A percentile compares a stretch with the other conserved stretches of the same genome.
These are phyloP conservation scores for Xylariaceae sp. DNA, from an alignment of 2,329 filamentous ascomycete genomes.

Conservation along the genomic window DNA sequence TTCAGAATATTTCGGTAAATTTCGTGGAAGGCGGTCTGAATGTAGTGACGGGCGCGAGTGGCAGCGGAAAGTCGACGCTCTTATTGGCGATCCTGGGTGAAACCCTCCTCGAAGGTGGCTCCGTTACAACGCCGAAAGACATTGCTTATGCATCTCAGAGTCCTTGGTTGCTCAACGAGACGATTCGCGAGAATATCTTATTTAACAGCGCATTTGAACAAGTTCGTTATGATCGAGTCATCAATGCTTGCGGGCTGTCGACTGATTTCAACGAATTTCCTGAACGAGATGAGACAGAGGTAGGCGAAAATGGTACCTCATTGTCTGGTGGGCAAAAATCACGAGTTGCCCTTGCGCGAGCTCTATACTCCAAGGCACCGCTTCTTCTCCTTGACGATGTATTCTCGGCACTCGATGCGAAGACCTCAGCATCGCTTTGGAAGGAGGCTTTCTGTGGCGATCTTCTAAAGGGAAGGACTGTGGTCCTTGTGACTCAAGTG, in stretches of 20 bases:
- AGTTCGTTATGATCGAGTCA: slow-evolving; percentile 48
- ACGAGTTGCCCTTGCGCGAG: slow-evolving; percentile 51
- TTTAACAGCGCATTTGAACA: slow-evolving; percentile 49
- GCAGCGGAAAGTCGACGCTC: slow-evolving; percentile 54
- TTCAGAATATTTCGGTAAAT: slow-evolving; percentile 44
- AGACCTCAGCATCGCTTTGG: slow-evolving; percentile 53
- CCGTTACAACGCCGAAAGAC: slow-evolving; percentile 44
- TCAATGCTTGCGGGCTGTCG: slow-evolving; percentile 51
- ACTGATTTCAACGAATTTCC: slow-evolving; percentile 48
- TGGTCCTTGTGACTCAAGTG: slow-evolving; percentile 54
- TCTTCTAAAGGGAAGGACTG: slow-evolving; percentile 48
- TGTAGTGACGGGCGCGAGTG: slow-evolving; percentile 49
- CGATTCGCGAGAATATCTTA: slow-evolving; percentile 50
- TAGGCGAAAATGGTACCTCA: slow-evolving; percentile 52
- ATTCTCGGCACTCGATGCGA: slow-evolving; percentile 56
- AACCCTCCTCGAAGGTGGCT: slow-evolving; percentile 44
- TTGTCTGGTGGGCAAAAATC: slow-evolving; percentile 55
- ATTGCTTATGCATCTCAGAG: slow-evolving; percentile 55
- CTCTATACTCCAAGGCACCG: slow-evolving; percentile 52
- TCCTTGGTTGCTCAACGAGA: slow-evolving; percentile 54
- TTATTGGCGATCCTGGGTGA: slow-evolving; percentile 52
- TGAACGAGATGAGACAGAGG: slow-evolving; percentile 45
- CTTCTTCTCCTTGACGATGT: slow-evolving; percentile 56
- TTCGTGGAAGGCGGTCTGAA: slow-evolving; percentile 53
- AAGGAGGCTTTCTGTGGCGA: slow-evolving; percentile 54